Percentiles rank a stretch among this genome's conserved stretches.
These are phyloP conservation scores for Auricularia sp. DNA, from an alignment of 768 basidiomycete species.

Conservation along the genomic window DNA sequence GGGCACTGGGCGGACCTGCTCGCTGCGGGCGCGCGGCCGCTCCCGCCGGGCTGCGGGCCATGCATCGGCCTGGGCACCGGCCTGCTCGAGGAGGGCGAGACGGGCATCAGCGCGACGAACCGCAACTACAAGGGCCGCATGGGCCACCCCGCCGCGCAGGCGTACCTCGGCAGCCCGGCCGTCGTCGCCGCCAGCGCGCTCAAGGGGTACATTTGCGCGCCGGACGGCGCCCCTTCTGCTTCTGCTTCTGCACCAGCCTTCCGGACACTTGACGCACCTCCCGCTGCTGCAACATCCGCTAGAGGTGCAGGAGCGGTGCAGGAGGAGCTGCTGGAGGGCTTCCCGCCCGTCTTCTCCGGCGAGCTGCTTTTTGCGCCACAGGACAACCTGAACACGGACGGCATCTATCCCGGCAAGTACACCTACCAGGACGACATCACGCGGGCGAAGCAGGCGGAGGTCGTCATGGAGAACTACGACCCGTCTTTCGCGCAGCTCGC, in stretches of 20 bases:
- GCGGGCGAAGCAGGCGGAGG: slow-evolving; percentile 83
- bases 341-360: slow-evolving; percentile 76
- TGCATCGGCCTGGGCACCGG: slow-evolving; percentile 96
- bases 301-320: slow-evolving; percentile 22
- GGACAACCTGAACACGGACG: slow-evolving; percentile 97
- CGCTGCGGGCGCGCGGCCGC: slow-evolving; percentile 80
- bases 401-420: slow-evolving; percentile 97
- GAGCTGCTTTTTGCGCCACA: slow-evolving; percentile 88
- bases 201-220: slow-evolving; percentile 83
- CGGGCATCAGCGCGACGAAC: slow-evolving; percentile 96
- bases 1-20: slow-evolving; percentile 88
- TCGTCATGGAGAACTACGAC: slow-evolving; percentile 99
- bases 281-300: slow-evolving; percentile 11
- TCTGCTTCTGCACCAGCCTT: neutral
- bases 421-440: slow-evolving; percentile 99
- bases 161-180: slow-evolving; percentile 92
- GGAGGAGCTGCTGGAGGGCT: slow-evolving; percentile 69
- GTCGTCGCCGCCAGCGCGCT: slow-evolving; percentile 95
- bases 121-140: slow-evolving; percentile 98
- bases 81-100: slow-evolving; percentile 86
- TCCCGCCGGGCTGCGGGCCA: slow-evolving; percentile 95
- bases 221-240: slow-evolving; percentile 30
- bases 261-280: slow-evolving; percentile 17
- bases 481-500: slow-evolving; percentile 70
- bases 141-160: slow-evolving; percentile 91